phyloP scores from a whole-genome alignment of 345 rosid species.

The Eucalyptus erythrocorys region DNA sequence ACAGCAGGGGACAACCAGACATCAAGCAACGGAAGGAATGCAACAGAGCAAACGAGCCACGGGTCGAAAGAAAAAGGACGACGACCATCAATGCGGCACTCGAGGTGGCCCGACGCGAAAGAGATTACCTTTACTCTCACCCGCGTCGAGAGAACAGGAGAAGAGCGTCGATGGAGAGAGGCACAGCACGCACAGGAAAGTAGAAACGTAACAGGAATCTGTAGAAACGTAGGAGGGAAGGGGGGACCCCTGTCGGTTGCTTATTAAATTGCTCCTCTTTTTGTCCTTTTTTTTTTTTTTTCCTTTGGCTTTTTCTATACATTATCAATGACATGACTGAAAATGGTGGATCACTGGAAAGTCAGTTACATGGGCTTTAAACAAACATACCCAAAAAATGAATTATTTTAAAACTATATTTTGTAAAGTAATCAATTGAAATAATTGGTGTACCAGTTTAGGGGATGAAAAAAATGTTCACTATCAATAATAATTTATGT shows the following conservation, averaged over 20 bases:
- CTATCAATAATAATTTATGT: not conserved
- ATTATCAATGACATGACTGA: not conserved
- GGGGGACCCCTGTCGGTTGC: not conserved
- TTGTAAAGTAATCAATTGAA: not conserved
- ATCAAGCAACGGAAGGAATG: not conserved
- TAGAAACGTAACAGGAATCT: not conserved
- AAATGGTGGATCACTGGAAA: not conserved
- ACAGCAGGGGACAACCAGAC: not conserved
- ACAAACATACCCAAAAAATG: not conserved
- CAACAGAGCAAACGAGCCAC: not conserved
- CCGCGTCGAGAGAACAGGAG: not conserved
- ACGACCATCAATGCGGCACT: not conserved
- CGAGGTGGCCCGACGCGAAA: not conserved
- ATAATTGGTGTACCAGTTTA: no score
- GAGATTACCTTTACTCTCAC: not conserved
- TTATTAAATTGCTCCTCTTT: not conserved
- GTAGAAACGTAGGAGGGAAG: not conserved
- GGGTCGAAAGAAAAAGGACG: not conserved
- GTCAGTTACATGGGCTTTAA: not conserved
- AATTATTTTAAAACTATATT: not conserved
- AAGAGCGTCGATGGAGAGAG: not conserved
- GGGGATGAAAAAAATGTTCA: fast-evolving
- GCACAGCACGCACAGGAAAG: not conserved
- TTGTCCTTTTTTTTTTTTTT: not conserved
- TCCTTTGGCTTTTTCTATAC: not conserved